Percentiles rank a stretch among this genome's conserved stretches.
Conservation (phyloP, 768 basidiomycete genomes). For the Hydnomerulius pinastri region DNA sequence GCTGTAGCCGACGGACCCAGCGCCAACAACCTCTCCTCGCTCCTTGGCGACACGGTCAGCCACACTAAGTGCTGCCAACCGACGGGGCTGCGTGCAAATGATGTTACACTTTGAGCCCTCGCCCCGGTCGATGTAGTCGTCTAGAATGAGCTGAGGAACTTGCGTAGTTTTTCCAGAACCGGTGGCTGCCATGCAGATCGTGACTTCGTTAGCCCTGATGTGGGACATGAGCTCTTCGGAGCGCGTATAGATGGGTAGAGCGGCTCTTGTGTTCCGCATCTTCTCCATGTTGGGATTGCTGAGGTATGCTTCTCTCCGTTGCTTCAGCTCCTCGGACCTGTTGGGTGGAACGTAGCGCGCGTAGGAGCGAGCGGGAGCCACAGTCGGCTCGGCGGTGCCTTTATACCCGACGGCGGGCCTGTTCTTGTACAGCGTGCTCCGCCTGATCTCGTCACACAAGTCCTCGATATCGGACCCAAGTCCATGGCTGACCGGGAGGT, state of each 20-base stretch:
- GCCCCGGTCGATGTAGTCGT: conserved; percentile 76
- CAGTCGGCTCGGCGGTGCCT: conserved; percentile 3
- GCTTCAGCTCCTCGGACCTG: conserved; percentile 61
- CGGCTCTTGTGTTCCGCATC: conserved; percentile 66
- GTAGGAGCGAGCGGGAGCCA: conserved; percentile 14
- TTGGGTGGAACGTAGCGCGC: conserved; percentile 31
- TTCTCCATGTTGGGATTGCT: conserved; percentile 56
- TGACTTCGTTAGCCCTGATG: conserved; percentile 78
- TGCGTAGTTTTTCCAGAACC: conserved; percentile 96
- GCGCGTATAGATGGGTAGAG: conserved; percentile 76
- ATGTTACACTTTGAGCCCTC: conserved; percentile 86
- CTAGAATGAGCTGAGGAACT: conserved; percentile 89
- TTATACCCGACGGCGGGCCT: conserved; percentile 44
- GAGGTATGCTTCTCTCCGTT: conserved; percentile 60
- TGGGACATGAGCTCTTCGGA: conserved; percentile 66
- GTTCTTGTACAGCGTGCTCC: conserved; percentile 65
- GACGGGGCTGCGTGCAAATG: conserved; percentile 90
- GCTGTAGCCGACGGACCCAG: conserved; percentile 79
- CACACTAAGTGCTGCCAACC: conserved; percentile 89
- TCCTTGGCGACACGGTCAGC: conserved; percentile 91
- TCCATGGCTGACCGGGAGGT: conserved; percentile 60
- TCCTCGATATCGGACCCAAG: conserved; percentile 74
- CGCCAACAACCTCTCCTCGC: conserved; percentile 71
- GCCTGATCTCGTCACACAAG: conserved; percentile 65
- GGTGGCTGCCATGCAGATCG: conserved; percentile 86